These are phyloP conservation scores for Tulasnella sp. DNA, from an alignment of 768 basidiomycete genomes.

Conservation along the genomic window DNA sequence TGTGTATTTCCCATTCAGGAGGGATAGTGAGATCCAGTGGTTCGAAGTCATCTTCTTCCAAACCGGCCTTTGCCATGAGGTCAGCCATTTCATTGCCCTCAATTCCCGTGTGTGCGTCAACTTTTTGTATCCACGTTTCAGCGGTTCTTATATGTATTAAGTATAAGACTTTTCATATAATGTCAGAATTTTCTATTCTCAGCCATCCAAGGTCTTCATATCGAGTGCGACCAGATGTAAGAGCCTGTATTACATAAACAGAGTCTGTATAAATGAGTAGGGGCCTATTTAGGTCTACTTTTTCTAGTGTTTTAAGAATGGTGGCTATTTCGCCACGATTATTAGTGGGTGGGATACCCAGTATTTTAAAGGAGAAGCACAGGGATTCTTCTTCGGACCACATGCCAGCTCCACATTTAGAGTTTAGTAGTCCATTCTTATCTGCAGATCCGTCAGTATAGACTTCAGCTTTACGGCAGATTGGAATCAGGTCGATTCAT, in stretches of 20 bases:
- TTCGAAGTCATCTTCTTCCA: background rate
- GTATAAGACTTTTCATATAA: background rate
- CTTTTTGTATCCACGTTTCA: background rate
- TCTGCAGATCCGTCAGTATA: constrained; percentile 6
- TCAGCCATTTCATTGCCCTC: background rate
- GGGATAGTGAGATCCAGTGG: background rate
- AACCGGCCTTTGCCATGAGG: background rate
- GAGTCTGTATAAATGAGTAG: background rate
- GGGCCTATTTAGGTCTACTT: background rate
- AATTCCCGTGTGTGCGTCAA: constrained; percentile 2
- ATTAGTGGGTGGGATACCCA: constrained; percentile 1
- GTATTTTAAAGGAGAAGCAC: background rate
- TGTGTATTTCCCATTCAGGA: background rate
- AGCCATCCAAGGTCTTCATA: constrained; percentile 7
- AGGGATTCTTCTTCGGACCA: background rate
- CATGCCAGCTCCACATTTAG: background rate
- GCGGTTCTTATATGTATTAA: background rate
- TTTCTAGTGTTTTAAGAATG: background rate
- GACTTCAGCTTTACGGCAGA: background rate
- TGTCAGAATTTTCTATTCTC: background rate
- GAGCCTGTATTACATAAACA: background rate
- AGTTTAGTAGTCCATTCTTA: constrained; percentile 2
- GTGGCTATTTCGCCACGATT: constrained; percentile 5
- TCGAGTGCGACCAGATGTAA: background rate
- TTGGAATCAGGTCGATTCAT: background rate